phyloP scores from a whole-genome alignment of 2,329 filamentous ascomycete genomes.

The Stachybotrys chartarum region DNA sequence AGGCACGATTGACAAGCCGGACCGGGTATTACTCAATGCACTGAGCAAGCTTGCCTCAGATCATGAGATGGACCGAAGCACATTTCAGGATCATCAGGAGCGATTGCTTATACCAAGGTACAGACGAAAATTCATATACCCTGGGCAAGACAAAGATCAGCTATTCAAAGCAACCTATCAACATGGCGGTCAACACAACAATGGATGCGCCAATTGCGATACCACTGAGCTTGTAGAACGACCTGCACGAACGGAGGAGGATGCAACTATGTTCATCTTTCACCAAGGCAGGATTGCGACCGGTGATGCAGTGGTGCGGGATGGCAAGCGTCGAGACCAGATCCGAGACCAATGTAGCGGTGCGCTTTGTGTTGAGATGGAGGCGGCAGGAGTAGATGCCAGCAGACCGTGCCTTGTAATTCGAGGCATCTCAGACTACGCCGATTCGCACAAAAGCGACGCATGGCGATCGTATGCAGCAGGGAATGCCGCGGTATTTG shows the following conservation, averaged over 20 bases:
- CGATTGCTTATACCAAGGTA: background rate
- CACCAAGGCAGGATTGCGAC: background rate
- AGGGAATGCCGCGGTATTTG: conserved; percentile 7
- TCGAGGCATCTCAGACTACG: conserved; percentile 13
- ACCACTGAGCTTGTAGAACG: background rate
- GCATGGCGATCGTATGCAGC: conserved; percentile 12
- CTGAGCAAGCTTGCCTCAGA: background rate
- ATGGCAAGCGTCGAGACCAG: background rate
- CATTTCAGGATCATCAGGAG: background rate
- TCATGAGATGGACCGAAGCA: background rate
- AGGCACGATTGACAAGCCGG: background rate
- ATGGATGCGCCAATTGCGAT: background rate
- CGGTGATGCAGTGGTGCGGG: background rate
- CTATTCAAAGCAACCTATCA: background rate
- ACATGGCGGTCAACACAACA: background rate
- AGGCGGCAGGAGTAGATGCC: conserved; percentile 10
- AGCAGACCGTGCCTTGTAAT: conserved; percentile 10
- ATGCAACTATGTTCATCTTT: background rate
- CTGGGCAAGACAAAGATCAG: background rate
- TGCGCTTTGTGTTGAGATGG: conserved; percentile 3
- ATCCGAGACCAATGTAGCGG: background rate
- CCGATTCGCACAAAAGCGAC: conserved; percentile 15
- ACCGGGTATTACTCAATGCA: background rate
- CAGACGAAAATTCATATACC: background rate
- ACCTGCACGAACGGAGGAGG: background rate